Evolutionary conservation across 768 basidiomycete genomes (phyloP).

Genomic region (Suillus placidus): DNA sequence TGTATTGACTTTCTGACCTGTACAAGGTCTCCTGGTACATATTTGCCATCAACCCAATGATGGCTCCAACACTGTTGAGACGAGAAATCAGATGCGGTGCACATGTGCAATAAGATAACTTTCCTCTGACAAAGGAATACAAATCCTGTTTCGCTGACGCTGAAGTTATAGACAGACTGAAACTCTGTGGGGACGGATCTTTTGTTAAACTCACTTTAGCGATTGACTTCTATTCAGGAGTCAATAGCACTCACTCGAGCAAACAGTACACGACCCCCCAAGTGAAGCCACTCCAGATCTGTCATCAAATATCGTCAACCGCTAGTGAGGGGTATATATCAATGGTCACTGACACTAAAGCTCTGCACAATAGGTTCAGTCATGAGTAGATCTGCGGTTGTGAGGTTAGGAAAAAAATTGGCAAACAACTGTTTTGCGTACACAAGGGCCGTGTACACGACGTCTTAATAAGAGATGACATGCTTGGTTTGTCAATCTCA

Average conservation of each 20-base stretch:
- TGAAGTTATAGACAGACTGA: slow-evolving; percentile 6
- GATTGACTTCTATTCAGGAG: not conserved
- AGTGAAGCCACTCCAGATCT: slow-evolving; percentile 66
- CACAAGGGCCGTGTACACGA: slow-evolving; percentile 70
- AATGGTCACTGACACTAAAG: slow-evolving; percentile 55
- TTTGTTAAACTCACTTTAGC: slow-evolving; percentile 18
- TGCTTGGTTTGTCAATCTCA: slow-evolving; percentile 58
- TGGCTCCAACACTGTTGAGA: slow-evolving; percentile 49
- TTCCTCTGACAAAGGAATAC: slow-evolving; percentile 47
- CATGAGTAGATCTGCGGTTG: slow-evolving; percentile 11
- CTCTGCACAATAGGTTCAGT: slow-evolving; percentile 67
- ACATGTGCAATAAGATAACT: slow-evolving; percentile 14
- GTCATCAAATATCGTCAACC: not conserved
- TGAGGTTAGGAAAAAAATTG: slow-evolving; percentile 1
- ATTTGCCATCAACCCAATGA: slow-evolving; percentile 47
- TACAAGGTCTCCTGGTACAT: slow-evolving; percentile 53
- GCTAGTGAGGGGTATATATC: not conserved
- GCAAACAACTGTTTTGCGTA: slow-evolving; percentile 37
- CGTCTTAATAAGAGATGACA: slow-evolving; percentile 60
- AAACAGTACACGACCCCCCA: slow-evolving; percentile 76
- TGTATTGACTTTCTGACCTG: slow-evolving; percentile 33
- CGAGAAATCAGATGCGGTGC: slow-evolving; percentile 1
- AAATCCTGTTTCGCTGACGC: not conserved
- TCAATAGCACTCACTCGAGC: slow-evolving; percentile 45
- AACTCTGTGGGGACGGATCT: not conserved